phyloP scores from a whole-genome alignment of 768 basidiomycete genomes.

The Scleroderma citrinum region DNA sequence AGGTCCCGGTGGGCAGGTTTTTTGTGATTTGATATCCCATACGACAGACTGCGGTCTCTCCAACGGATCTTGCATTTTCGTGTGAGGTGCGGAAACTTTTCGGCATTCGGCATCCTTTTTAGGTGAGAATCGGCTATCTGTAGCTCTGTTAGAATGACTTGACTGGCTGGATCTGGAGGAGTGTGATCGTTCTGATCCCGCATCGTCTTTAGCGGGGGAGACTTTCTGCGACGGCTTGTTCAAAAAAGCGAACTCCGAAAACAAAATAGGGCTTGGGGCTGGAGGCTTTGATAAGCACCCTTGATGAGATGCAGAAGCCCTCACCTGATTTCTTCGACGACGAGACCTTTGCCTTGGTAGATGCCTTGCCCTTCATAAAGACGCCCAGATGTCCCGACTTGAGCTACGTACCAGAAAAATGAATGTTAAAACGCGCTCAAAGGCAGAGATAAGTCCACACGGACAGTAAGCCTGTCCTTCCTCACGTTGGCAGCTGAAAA shows the following conservation, averaged over 20 bases:
- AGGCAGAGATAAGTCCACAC: neutral
- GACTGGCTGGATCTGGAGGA: slow-evolving; percentile 11
- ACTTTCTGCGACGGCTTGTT: slow-evolving; percentile 20
- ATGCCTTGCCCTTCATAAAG: slow-evolving; percentile 33
- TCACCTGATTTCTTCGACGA: slow-evolving; percentile 11
- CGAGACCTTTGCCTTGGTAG: slow-evolving; percentile 19
- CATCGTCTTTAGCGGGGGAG: slow-evolving; percentile 6
- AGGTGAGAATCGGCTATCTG: neutral
- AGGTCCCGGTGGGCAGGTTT: slow-evolving; percentile 20
- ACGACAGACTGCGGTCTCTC: slow-evolving; percentile 32
- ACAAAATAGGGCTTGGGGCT: slow-evolving; percentile 21
- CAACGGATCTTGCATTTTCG: neutral
- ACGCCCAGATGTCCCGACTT: slow-evolving; percentile 29
- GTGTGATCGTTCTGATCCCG: slow-evolving; percentile 5
- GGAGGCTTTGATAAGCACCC: neutral
- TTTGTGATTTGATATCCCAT: slow-evolving; percentile 52
- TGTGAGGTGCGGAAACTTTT: neutral
- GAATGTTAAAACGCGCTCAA: slow-evolving; percentile 2
- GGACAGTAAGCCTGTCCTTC: slow-evolving; percentile 32
- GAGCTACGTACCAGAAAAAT: slow-evolving; percentile 15
- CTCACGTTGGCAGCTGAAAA: slow-evolving; percentile 34
- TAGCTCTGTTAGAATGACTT: slow-evolving; percentile 5
- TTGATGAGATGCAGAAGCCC: neutral
- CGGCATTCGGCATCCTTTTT: slow-evolving; percentile 1
- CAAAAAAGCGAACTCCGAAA: slow-evolving; percentile 46